Conservation (phyloP, 495 filamentous ascomycete genomes). For the Aspergillus kassunensis region DNA sequence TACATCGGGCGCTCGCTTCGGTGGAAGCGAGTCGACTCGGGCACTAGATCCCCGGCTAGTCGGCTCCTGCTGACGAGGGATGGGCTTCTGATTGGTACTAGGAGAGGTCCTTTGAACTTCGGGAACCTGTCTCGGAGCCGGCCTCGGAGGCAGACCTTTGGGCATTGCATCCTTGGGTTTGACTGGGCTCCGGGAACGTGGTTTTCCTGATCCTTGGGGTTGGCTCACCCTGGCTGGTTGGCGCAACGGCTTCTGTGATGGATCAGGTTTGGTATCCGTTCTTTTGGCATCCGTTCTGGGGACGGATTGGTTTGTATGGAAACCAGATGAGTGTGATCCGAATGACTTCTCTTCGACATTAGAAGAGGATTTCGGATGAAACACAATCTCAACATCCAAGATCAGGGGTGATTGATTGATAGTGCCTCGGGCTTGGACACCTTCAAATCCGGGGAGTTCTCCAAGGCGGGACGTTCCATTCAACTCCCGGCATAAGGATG, state of each 20-base stretch:
- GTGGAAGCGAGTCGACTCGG: conserved; percentile 1
- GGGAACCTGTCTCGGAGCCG: background rate
- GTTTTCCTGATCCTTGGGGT: conserved; percentile 6
- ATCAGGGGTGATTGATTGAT: conserved; percentile 48
- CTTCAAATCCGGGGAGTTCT: conserved; percentile 36
- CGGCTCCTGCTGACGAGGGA: conserved; percentile 1
- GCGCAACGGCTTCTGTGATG: conserved; percentile 22
- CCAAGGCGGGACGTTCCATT: conserved; percentile 29
- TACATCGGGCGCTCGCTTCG: conserved; percentile 1
- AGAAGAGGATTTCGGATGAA: conserved; percentile 17
- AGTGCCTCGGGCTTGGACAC: conserved; percentile 36
- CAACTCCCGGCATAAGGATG: conserved; percentile 40
- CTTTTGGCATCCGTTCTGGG: conserved; percentile 22
- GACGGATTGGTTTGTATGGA: conserved; percentile 33
- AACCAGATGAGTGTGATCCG: conserved; percentile 23
- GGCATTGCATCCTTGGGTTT: conserved; percentile 6
- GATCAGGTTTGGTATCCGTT: conserved; percentile 25
- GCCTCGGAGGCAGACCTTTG: background rate
- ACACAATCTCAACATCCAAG: conserved; percentile 20
- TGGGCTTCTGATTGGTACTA: background rate
- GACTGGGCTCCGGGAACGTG: conserved; percentile 1
- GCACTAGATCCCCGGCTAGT: background rate
- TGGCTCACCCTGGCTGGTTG: conserved; percentile 8
- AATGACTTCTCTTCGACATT: conserved; percentile 3
- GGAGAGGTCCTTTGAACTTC: background rate